Evolutionary conservation across 371 early-diverging fungal species (phyloP).

Genomic region (Enterospora canceri): DNA sequence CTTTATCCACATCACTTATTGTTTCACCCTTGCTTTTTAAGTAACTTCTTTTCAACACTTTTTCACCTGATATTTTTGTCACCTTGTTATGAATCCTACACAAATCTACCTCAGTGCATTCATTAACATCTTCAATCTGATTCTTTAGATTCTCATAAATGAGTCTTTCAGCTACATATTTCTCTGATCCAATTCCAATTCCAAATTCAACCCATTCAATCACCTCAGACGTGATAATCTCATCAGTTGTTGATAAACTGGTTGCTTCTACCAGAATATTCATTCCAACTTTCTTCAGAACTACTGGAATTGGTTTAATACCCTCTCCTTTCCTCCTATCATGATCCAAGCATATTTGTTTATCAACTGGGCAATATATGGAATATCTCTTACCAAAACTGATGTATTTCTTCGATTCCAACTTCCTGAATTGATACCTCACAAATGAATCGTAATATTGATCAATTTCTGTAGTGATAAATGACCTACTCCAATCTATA

Average conservation of each 20-base stretch:
- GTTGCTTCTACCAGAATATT: conserved; percentile 10
- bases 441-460: conserved; percentile 96
- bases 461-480: conserved; percentile 95
- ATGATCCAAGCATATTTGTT: conserved; percentile 99
- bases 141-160: too few species aligned
- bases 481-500: conserved; percentile 91
- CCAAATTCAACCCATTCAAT: not conserved
- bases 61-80: too few species aligned
- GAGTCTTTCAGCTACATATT: not conserved
- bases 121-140: conserved; percentile 1
- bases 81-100: too few species aligned
- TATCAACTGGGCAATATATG: conserved; percentile 84
- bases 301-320: conserved; percentile 78
- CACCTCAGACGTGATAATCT: too few species aligned
- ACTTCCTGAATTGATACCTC: conserved; percentile 91
- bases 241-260: not conserved
- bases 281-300: conserved; percentile 56
- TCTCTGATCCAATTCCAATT: not conserved
- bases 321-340: conserved; percentile 93
- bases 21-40: too few species aligned
- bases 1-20: not conserved
- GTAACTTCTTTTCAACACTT: too few species aligned
- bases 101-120: not conserved
- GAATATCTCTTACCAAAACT: conserved; percentile 95
- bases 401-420: conserved; percentile 67